Conservation (phyloP, 371 early-diverging fungal genomes). For the Nematocida ironsii region DNA sequence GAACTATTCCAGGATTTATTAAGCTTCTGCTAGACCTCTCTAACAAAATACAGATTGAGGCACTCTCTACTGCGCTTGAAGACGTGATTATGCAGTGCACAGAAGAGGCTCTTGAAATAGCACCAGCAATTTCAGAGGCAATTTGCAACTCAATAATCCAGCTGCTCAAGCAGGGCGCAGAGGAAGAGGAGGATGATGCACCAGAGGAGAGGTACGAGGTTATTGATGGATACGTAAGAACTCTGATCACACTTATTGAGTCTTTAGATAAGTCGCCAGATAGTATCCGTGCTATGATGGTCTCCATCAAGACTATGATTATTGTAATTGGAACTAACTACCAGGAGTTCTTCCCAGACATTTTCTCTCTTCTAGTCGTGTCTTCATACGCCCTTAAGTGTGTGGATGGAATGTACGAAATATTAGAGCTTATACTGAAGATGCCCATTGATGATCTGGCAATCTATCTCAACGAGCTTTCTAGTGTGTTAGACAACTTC, state of each 20-base stretch:
- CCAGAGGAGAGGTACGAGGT: conserved; percentile 61
- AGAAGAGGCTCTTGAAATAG: conserved; percentile 63
- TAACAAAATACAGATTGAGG: conserved; percentile 64
- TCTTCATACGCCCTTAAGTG: conserved; percentile 63
- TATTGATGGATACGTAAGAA: conserved; percentile 65
- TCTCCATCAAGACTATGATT: conserved; percentile 56
- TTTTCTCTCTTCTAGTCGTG: conserved; percentile 61
- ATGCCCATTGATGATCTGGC: conserved; percentile 60
- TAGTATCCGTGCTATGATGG: conserved; percentile 16
- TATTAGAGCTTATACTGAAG: conserved; percentile 60
- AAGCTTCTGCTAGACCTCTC: conserved; percentile 57
- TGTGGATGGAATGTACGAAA: conserved; percentile 64
- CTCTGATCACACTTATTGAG: conserved; percentile 60
- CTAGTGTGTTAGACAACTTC: conserved; percentile 68
- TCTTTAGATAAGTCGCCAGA: conserved; percentile 53
- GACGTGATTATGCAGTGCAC: conserved; percentile 62
- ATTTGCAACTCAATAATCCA: conserved; percentile 51
- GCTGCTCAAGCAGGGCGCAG: conserved; percentile 50
- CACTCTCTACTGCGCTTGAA: conserved; percentile 64
- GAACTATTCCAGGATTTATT: conserved; percentile 61
- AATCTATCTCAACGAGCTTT: conserved; percentile 58
- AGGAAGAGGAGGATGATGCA: conserved; percentile 37
- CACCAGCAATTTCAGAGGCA: conserved; percentile 64
- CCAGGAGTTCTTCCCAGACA: conserved; percentile 66
- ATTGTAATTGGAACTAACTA: conserved; percentile 53